These are phyloP conservation scores for Colletotrichum tanaceti DNA, from an alignment of 2,329 filamentous ascomycete genomes.

Conservation along the genomic window DNA sequence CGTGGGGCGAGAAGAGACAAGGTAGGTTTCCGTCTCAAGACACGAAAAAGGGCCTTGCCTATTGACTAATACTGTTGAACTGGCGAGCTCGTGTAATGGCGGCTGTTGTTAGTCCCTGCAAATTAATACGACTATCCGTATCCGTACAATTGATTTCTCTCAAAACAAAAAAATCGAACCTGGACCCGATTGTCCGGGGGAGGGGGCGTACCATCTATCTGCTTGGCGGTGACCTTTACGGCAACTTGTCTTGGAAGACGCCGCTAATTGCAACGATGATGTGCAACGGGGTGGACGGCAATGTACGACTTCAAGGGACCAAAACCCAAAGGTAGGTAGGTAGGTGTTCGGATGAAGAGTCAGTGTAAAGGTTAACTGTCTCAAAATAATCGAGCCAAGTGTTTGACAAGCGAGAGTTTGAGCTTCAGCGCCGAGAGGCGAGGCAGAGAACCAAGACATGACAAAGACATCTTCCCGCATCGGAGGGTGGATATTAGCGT, in stretches of 20 bases:
- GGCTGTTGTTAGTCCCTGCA: not conserved
- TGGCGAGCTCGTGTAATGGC: not conserved
- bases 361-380: no score
- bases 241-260: not conserved
- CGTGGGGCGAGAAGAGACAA: conserved; percentile 11
- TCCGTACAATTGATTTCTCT: no score
- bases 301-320: not conserved
- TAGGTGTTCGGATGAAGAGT: conserved; percentile 17
- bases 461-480: not conserved
- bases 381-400: not conserved
- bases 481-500: not conserved
- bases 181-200: not conserved
- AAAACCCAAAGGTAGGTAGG: not conserved
- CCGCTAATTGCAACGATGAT: not conserved
- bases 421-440: not conserved
- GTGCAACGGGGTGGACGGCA: not conserved
- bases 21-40: not conserved
- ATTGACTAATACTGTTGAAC: not conserved
- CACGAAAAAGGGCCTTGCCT: not conserved
- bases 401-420: conserved; percentile 4
- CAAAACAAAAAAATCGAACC: no score
- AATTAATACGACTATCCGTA: no score
- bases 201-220: not conserved
- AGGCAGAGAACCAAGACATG: not conserved
- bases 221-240: not conserved